phyloP scores from a whole-genome alignment of 2,329 filamentous ascomycete genomes.

The Verticillium nubilum region DNA sequence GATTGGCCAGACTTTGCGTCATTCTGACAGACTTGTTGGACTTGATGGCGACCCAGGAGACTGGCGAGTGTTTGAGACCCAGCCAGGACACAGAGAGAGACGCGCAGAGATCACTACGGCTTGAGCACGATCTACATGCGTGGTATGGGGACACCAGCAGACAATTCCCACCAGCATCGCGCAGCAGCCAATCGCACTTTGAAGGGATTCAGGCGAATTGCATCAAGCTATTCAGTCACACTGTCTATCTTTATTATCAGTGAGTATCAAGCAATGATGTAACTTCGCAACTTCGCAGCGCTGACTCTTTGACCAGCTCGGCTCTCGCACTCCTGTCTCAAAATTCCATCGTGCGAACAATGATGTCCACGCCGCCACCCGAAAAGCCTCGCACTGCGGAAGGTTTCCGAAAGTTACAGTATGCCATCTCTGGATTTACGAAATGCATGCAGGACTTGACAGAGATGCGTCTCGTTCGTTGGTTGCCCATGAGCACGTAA shows the following conservation, averaged over 20 bases:
- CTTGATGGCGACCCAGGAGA: conserved; percentile 37
- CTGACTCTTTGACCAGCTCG: conserved; percentile 27
- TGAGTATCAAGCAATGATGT: conserved; percentile 21
- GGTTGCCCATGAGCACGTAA: conserved; percentile 40
- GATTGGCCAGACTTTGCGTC: conserved; percentile 38
- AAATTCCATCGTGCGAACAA: conserved; percentile 23
- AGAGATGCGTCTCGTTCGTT: conserved; percentile 35
- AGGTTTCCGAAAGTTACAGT: conserved; percentile 35
- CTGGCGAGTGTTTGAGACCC: conserved; percentile 31
- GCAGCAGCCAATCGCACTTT: conserved; percentile 15
- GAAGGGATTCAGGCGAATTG: conserved; percentile 32
- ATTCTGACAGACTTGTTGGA: conserved; percentile 40
- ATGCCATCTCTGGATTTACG: conserved; percentile 36
- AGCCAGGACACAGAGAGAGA: conserved; percentile 23
- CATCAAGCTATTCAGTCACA: conserved; percentile 36
- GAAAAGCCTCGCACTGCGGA: conserved; percentile 31
- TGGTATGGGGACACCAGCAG: conserved; percentile 34
- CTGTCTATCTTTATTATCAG: conserved; percentile 48
- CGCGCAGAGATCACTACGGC: conserved; percentile 23
- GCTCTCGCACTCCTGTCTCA: conserved; percentile 39
- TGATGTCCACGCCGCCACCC: conserved; percentile 29
- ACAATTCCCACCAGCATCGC: conserved; percentile 26
- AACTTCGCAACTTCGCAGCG: not conserved
- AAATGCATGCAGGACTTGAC: conserved; percentile 41
- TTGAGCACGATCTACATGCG: conserved; percentile 27